phyloP scores from a whole-genome alignment of 768 basidiomycete species.

The Mycena filopes region DNA sequence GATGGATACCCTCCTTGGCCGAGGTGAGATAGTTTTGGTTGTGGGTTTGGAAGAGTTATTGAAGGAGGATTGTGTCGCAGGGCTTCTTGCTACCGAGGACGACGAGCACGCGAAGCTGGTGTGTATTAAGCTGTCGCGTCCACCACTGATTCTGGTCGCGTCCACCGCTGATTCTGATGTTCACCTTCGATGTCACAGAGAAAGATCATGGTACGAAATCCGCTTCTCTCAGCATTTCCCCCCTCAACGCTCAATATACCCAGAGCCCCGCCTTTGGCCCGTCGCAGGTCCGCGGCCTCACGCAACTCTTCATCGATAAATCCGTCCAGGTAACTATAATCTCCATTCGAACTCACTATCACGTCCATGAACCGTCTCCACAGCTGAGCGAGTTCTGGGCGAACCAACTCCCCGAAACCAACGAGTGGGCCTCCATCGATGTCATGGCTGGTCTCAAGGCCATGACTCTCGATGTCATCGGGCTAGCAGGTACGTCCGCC shows the following conservation, averaged over 20 bases:
- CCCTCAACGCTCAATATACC: neutral
- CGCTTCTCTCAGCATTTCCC: no score
- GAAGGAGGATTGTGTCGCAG: neutral
- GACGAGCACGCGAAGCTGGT: conserved; percentile 25
- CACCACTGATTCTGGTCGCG: neutral
- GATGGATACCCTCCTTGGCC: neutral
- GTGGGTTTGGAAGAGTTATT: neutral
- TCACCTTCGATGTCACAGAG: neutral
- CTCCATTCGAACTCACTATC: neutral
- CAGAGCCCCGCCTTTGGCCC: conserved; percentile 57
- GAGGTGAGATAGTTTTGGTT: neutral
- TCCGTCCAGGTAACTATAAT: conserved; percentile 39
- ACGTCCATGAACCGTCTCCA: neutral
- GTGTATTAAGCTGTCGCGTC: neutral
- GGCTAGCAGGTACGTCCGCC: conserved; percentile 10
- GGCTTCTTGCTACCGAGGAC: conserved; percentile 8
- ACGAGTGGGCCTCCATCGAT: conserved; percentile 45
- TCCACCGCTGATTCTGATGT: no score
- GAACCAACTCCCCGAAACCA: neutral
- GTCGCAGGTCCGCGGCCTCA: conserved; percentile 50
- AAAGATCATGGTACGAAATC: conserved; percentile 19
- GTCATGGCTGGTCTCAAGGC: conserved; percentile 56
- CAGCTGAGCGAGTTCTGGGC: conserved; percentile 26
- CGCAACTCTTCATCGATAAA: conserved; percentile 50
- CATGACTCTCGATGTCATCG: conserved; percentile 57